Conservation (phyloP, 1,139 yeast genomes). For the Debaryomyces singareniensis region DNA sequence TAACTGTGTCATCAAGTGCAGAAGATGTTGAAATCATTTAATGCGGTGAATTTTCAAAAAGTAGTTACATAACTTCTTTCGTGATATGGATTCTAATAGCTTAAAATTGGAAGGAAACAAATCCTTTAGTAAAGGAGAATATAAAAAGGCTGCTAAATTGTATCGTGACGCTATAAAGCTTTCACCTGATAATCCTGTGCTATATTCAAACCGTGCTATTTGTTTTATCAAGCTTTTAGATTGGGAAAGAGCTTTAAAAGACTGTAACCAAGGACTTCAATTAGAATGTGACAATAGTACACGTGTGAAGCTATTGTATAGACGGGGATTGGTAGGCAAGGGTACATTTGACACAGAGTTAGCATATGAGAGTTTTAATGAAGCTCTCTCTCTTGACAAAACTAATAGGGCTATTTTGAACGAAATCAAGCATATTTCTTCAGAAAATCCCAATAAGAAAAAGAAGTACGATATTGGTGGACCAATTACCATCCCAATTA, state of each 20-base stretch:
- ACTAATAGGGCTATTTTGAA: constrained; percentile 26
- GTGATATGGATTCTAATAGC: no score
- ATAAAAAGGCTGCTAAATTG: constrained; percentile 48
- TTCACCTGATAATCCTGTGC: constrained; percentile 53
- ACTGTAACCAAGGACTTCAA: constrained; percentile 53
- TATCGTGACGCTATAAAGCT: constrained; percentile 62
- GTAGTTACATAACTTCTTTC: constrained; percentile 11
- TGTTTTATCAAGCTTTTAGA: constrained; percentile 53
- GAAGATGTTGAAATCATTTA: background rate
- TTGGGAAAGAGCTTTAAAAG: constrained; percentile 52
- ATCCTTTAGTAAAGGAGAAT: constrained; percentile 53
- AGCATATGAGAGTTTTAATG: constrained; percentile 30
- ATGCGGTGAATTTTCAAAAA: background rate
- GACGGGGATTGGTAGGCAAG: constrained; percentile 47
- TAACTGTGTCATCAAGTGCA: constrained; percentile 36
- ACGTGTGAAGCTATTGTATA: constrained; percentile 47
- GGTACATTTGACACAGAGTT: constrained; percentile 22
- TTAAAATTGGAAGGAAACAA: constrained; percentile 57
- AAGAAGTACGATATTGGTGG: constrained; percentile 2
- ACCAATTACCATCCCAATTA: constrained; percentile 27
- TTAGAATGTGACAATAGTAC: constrained; percentile 26
- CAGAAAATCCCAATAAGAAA: constrained; percentile 9
- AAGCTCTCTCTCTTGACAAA: constrained; percentile 43
- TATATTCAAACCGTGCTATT: constrained; percentile 78
- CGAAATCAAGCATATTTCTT: constrained; percentile 17